Conservation (phyloP, 768 basidiomycete species). For the Grammothele lineata region DNA sequence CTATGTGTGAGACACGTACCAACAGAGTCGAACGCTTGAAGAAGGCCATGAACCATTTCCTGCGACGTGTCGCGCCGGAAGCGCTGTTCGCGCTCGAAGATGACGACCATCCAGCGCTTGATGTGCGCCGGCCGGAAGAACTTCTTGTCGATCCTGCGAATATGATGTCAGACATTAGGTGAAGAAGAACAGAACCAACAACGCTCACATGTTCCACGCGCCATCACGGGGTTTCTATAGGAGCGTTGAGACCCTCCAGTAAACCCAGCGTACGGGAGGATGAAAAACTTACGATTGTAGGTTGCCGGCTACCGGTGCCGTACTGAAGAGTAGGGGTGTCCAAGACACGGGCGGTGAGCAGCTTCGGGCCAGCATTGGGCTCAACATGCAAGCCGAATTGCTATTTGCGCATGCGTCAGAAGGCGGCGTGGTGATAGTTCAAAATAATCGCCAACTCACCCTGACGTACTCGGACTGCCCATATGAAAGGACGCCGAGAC, state of each 20-base stretch:
- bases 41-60: slow-evolving; percentile 53
- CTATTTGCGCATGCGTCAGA: not conserved
- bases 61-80: slow-evolving; percentile 46
- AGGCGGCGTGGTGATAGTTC: too few relatives aligned
- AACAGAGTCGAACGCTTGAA: slow-evolving; percentile 46
- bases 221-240: slow-evolving; percentile 62
- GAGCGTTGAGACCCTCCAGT: too few relatives aligned
- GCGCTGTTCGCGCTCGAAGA: slow-evolving; percentile 60
- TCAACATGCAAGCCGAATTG: slow-evolving; percentile 69
- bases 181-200: not conserved
- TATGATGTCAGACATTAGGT: not conserved
- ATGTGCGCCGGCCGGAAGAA: slow-evolving; percentile 58
- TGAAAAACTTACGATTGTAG: slow-evolving; percentile 47
- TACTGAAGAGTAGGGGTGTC: slow-evolving; percentile 64
- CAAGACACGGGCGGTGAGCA: slow-evolving; percentile 58
- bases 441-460: not conserved
- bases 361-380: slow-evolving; percentile 44
- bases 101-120: slow-evolving; percentile 55
- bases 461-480: slow-evolving; percentile 52
- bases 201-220: slow-evolving; percentile 69
- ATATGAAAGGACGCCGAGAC: slow-evolving; percentile 42
- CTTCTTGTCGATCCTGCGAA: slow-evolving; percentile 64
- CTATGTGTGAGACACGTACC: too few relatives aligned
- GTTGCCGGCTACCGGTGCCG: slow-evolving; percentile 50
- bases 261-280: slow-evolving; percentile 3